Evolutionary conservation across 176 grass and related monocot species (phyloP).

Genomic region (Zizania latifolia): DNA sequence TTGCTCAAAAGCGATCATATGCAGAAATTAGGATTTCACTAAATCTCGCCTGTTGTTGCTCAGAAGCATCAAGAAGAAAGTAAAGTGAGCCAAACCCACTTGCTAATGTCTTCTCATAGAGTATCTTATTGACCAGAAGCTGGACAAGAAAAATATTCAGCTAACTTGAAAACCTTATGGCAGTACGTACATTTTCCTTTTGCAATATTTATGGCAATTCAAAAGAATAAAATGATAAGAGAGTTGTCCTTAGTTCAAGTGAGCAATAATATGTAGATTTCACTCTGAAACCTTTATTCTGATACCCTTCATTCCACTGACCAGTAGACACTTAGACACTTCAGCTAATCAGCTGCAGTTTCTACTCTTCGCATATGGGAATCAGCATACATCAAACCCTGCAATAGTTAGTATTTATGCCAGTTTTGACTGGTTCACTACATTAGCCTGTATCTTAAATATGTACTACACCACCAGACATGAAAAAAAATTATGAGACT

Average conservation of each 20-base stretch:
- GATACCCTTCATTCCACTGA: neutral
- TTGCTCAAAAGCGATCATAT: neutral
- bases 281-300: neutral
- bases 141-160: slow-evolving; percentile 31
- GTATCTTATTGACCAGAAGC: slow-evolving; percentile 90
- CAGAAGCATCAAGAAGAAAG: slow-evolving; percentile 95
- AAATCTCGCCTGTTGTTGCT: slow-evolving; percentile 82
- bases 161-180: neutral
- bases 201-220: neutral
- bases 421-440: slow-evolving; percentile 5
- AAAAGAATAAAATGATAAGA: neutral
- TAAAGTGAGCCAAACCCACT: slow-evolving; percentile 94
- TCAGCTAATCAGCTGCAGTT: neutral
- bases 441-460: slow-evolving; percentile 5
- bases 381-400: neutral
- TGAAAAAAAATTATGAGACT: neutral
- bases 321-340: neutral
- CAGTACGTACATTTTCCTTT: neutral
- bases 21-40: neutral
- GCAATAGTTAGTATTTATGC: neutral
- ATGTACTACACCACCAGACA: no score
- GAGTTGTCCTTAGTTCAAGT: neutral
- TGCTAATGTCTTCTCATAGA: slow-evolving; percentile 92
- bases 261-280: neutral
- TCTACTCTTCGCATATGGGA: neutral